These are phyloP conservation scores for Ilyonectria mors-panacis DNA, from an alignment of 2,329 filamentous ascomycete genomes.

Conservation along the genomic window DNA sequence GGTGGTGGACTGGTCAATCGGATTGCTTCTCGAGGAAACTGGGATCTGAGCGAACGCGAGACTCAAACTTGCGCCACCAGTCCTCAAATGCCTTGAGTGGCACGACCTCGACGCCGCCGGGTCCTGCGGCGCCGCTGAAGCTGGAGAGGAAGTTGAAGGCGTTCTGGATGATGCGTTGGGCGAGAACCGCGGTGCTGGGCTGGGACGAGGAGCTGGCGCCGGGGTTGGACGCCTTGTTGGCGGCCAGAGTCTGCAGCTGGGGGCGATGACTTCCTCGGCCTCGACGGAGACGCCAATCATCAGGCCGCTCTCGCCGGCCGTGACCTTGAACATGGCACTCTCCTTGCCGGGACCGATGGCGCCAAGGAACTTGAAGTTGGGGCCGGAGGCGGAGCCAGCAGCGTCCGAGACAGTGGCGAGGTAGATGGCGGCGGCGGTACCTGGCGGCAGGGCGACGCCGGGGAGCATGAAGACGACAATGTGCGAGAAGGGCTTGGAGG, in stretches of 20 bases:
- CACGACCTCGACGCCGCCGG: conserved; percentile 83
- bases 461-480: conserved; percentile 93
- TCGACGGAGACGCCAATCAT: conserved; percentile 89
- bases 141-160: conserved; percentile 96
- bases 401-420: conserved; percentile 70
- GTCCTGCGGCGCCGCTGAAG: conserved; percentile 78
- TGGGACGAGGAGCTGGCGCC: conserved; percentile 45
- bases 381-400: conserved; percentile 58
- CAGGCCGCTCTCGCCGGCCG: conserved; percentile 62
- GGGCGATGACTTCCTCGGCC: conserved; percentile 78
- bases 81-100: conserved; percentile 96
- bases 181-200: conserved; percentile 82
- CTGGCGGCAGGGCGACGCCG: conserved; percentile 78
- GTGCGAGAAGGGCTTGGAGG: conserved; percentile 77
- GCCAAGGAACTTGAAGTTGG: conserved; percentile 87
- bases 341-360: conserved; percentile 92
- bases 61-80: conserved; percentile 98
- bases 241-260: conserved; percentile 73
- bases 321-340: conserved; percentile 89
- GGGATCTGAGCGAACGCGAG: conserved; percentile 86
- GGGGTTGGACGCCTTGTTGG: conserved; percentile 43
- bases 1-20: conserved; percentile 31
- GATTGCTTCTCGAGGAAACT: conserved; percentile 82
- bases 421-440: conserved; percentile 91
- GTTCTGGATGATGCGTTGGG: conserved; percentile 95